Evolutionary conservation across 1,284 basidiomycete genomes (phyloP), one percentile per base, ranked within the genome.

Genomic region (Termitomyces sp.): DNA sequence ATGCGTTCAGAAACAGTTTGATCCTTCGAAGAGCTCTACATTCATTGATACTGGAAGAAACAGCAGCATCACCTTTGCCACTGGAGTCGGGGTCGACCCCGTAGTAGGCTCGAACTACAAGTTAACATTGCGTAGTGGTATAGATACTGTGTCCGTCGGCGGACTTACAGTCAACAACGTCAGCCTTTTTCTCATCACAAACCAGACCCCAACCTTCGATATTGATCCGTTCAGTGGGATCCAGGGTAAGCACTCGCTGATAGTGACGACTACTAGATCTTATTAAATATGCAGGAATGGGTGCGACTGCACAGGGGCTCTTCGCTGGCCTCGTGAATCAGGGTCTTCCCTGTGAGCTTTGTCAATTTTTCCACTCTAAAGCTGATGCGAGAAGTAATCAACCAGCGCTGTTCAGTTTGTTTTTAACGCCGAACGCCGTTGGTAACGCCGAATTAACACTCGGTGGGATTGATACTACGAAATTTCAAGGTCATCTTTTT

Each of bases 171-270:
- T 71, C 7, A 57, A 64, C 4, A 60, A 61, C 28, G 67, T 74
- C 37, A 66, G 62, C 41, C 63, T 81, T 11, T 79, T 74, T 62
- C 68, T 79, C 24, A 79, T 81, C 62, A 76, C 74, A 10, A 64
- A 76, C 55, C 76, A 81, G 62, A 79, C 78, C 0, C 64, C 72
- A 0, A 68, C 70, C 30, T 80, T 81, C 61, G 66, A 69, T 43
- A 70, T 75, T 18, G 76, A 81, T 64, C 79, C 78, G 2, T 81
- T 79, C 69, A 75, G 75, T 57, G 78, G 78, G 7, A 80, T 79
- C 53, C 74, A 77, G 64, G 78, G 76, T 75, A 53, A 31, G 45
- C 5, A 24, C 7, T 16, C 49, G 50, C 37, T 28, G 21, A 26
- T 40, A 19, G 5, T 11, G 30, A 13, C 54, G 9, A 49, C 50